Evolutionary conservation across 1,139 yeast species (phyloP).

Genomic region (Yamadazyma trypodendri): DNA sequence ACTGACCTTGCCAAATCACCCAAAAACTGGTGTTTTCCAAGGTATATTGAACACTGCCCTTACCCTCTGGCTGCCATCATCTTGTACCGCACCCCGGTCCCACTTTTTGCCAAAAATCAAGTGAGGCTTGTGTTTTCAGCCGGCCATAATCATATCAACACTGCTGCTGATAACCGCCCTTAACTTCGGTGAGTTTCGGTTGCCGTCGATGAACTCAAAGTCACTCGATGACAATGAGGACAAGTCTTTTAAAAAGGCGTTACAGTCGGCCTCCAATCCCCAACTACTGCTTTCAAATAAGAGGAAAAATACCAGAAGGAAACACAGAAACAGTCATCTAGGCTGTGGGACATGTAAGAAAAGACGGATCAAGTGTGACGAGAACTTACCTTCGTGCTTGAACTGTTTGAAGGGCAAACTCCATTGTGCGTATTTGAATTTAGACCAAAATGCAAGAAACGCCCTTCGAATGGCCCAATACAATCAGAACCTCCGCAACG

Average conservation of each 20-base stretch:
- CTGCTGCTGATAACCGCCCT: too few relatives aligned
- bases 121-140: not conserved
- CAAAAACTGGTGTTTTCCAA: not conserved
- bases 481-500: conserved; percentile 43
- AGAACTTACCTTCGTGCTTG: conserved; percentile 56
- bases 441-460: conserved; percentile 50
- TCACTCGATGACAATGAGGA: conserved; percentile 11
- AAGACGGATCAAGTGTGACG: conserved; percentile 68
- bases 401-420: conserved; percentile 61
- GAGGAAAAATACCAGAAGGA: conserved; percentile 53
- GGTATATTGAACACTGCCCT: too few relatives aligned
- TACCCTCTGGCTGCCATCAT: too few relatives aligned
- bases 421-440: conserved; percentile 52
- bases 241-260: conserved; percentile 17
- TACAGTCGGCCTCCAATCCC: conserved; percentile 17
- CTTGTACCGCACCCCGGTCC: too few relatives aligned
- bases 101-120: too few relatives aligned
- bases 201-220: conserved; percentile 2
- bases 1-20: not conserved
- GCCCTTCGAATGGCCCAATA: conserved; percentile 54
- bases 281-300: conserved; percentile 15
- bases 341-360: conserved; percentile 69
- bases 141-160: too few relatives aligned
- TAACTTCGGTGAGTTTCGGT: too few relatives aligned
- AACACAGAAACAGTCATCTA: conserved; percentile 61